Evolutionary conservation across 1,139 yeast species (phyloP).

Genomic region (Lodderomyces parapsilosis): DNA sequence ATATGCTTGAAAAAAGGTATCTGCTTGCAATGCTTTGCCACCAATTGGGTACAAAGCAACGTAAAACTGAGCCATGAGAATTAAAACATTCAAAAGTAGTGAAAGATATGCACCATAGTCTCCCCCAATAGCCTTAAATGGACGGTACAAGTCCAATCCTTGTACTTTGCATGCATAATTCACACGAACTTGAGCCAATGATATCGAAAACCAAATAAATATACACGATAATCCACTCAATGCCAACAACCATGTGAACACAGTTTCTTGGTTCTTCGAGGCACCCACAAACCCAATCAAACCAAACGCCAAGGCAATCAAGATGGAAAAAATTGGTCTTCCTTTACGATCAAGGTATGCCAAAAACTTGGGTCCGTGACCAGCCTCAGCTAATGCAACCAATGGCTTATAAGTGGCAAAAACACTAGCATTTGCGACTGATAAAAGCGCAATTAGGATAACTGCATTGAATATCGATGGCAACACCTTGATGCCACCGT

Average conservation of each 20-base stretch:
- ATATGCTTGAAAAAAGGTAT: constrained; percentile 30
- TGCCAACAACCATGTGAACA: constrained; percentile 37
- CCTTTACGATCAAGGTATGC: constrained; percentile 24
- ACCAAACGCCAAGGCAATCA: constrained; percentile 30
- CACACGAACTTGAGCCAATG: constrained; percentile 28
- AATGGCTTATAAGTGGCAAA: constrained; percentile 33
- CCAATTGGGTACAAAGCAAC: constrained; percentile 30
- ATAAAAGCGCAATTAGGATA: constrained; percentile 30
- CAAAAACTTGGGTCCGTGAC: constrained; percentile 32
- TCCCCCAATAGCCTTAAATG: constrained; percentile 29
- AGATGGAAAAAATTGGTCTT: constrained; percentile 29
- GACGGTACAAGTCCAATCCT: constrained; percentile 19
- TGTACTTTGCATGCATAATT: constrained; percentile 28
- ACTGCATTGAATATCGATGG: constrained; percentile 36
- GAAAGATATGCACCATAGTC: constrained; percentile 34
- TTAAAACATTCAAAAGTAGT: constrained; percentile 26
- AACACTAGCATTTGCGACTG: constrained; percentile 34
- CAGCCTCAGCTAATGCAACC: constrained; percentile 32
- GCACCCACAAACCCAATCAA: constrained; percentile 35
- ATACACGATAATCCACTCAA: constrained; percentile 37
- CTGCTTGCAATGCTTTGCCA: constrained; percentile 22
- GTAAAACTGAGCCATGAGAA: constrained; percentile 35
- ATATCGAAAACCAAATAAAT: constrained; percentile 37
- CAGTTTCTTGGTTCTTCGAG: constrained; percentile 25
- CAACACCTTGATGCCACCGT: constrained; percentile 30